Evolutionary conservation across 768 basidiomycete species (phyloP).

Genomic region (Macrocybe gigantea): DNA sequence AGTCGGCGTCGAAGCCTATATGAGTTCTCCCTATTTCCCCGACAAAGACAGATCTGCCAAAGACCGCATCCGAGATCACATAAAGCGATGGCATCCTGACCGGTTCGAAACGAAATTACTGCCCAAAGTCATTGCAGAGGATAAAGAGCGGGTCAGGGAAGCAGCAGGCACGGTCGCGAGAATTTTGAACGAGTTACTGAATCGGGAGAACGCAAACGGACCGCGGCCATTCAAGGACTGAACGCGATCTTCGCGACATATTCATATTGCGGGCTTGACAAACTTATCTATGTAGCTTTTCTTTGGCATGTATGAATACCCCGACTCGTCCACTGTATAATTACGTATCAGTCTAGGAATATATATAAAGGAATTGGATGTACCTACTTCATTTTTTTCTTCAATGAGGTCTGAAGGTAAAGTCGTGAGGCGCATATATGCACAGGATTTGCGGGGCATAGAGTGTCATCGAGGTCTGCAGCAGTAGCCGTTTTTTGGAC

Average conservation of each 20-base stretch:
- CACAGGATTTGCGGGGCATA: no score
- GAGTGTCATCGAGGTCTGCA: no score
- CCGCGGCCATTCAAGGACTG: conserved; percentile 24
- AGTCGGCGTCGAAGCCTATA: conserved; percentile 51
- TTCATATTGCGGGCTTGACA: conserved; percentile 5
- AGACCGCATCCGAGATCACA: conserved; percentile 71
- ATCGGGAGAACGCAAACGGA: conserved; percentile 34
- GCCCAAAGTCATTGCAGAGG: conserved; percentile 54
- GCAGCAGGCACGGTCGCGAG: conserved; percentile 72
- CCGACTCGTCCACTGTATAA: conserved; percentile 22
- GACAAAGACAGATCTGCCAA: conserved; percentile 46
- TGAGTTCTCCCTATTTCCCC: conserved; percentile 52
- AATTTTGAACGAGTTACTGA: conserved; percentile 65
- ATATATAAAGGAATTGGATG: conserved; percentile 12
- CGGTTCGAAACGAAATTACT: conserved; percentile 70
- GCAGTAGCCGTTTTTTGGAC: no score
- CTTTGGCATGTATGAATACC: conserved; percentile 21
- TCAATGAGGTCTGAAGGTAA: no score
- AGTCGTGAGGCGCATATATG: no score
- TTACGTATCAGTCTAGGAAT: conserved; percentile 14
- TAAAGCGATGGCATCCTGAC: conserved; percentile 79
- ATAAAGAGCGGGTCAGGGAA: conserved; percentile 61
- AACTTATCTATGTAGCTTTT: conserved; percentile 14
- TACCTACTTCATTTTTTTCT: background rate
- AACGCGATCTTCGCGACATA: conserved; percentile 3